Base-by-base conservation (phyloP, 371 early-diverging fungal genomes). In the Fennellomyces sp. region DNA sequence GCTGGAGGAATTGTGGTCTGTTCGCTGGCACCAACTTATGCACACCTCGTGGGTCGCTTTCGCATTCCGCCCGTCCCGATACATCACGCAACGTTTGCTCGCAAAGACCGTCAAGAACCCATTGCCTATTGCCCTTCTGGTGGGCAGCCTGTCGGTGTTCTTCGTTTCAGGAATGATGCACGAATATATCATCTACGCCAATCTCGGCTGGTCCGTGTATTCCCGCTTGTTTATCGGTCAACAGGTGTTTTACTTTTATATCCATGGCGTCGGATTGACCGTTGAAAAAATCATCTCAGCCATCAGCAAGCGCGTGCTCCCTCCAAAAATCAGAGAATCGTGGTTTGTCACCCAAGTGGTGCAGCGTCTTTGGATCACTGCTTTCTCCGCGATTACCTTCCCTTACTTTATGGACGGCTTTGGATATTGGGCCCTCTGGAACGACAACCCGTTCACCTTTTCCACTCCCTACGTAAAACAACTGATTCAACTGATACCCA, bases 31-130 rank as follows among this genome's bases (percentile, higher is more conserved):
- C 48, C 68, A 68, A 50, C 29, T 73, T 0, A 63, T 75, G 28
- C 73, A 70, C 50, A 56, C 65, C 1, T 71, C 76, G 1, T 79
- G 79, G 79, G 55, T 75, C 6, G 70, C 79, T 0, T 60, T 79
- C 23, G 74, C 73, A 13, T 79, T 71, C 53, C 60, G 72, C 2
- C 76, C 79, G 4, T 63, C 66, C 0, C 76, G 76, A 25, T 64
- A 63, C 3, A 27, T 70, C 8, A 30, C 63, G 2, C 58, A 54
- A 26, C 73, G 72, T 47, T n/a, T 56, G 0, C 53, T 77, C 4
- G 56, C 61, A 12, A 77, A 74, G 29, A 28, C 29, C 8, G 52
- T 66, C 48, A 74, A 64, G 39, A 62, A 75, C 15, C 59, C 72
- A 3, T 54, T 58, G 7, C 36, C 57, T 0, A 49, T 73, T 48